Evolutionary conservation across 1,284 basidiomycete genomes (phyloP).

Genomic region (Marasmius sp.): DNA sequence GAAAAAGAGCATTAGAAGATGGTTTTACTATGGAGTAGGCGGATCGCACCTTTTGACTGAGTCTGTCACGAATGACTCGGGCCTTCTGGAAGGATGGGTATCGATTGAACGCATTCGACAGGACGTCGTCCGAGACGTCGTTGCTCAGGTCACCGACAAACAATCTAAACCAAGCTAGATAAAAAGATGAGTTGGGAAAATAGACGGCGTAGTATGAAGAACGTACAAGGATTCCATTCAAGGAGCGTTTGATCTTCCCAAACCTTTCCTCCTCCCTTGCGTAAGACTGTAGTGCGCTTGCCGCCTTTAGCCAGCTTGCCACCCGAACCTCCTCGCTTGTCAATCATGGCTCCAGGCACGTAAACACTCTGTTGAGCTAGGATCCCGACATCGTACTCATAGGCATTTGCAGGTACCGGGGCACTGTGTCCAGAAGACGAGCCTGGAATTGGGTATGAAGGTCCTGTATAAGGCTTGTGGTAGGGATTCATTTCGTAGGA

Average conservation of each 20-base stretch:
- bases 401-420: conserved; percentile 85
- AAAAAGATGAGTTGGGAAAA: conserved; percentile 14
- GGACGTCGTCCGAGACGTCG: conserved; percentile 94
- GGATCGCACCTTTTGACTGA: conserved; percentile 77
- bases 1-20: conserved; percentile 13
- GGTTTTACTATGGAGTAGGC: not conserved
- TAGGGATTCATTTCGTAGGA: conserved; percentile 72
- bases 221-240: conserved; percentile 96
- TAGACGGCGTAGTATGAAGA: not conserved
- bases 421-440: conserved; percentile 68
- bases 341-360: conserved; percentile 84
- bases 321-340: conserved; percentile 80
- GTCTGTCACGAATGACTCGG: conserved; percentile 89
- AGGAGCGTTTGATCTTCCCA: conserved; percentile 98
- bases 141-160: conserved; percentile 99
- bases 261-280: conserved; percentile 92
- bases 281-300: conserved; percentile 90
- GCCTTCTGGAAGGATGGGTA: conserved; percentile 94
- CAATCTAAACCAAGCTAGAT: conserved; percentile 90
- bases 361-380: conserved; percentile 86
- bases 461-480: conserved; percentile 75
- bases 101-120: conserved; percentile 90
- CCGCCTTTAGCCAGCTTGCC: conserved; percentile 87
- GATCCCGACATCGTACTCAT: conserved; percentile 86
- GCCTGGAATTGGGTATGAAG: conserved; percentile 65